Percentiles rank a stretch among this genome's conserved stretches.
These are phyloP conservation scores for Phytophthora cactorum DNA, from an alignment of 352 stramenopile genomes.

Conservation along the genomic window DNA sequence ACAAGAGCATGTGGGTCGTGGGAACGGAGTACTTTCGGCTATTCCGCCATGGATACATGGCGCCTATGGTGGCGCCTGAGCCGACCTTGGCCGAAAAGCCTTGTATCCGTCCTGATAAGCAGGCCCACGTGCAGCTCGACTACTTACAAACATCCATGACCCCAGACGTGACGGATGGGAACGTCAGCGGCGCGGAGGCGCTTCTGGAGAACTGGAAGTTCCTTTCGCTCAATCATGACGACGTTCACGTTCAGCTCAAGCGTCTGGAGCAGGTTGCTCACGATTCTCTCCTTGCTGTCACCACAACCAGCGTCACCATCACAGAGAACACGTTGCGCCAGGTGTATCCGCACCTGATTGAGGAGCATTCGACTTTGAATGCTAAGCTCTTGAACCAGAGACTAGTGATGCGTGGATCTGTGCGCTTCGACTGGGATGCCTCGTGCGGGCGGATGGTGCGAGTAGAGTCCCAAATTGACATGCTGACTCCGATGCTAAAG, in stretches of 20 bases:
- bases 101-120: no score
- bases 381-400: not conserved
- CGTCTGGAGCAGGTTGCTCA: conserved; percentile 3
- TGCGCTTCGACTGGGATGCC: conserved; percentile 9
- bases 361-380: not conserved
- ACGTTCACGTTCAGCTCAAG: conserved; percentile 5
- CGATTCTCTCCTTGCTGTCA: conserved; percentile 4
- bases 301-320: conserved; percentile 15
- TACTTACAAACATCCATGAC: not conserved
- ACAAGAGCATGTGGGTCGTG: conserved; percentile 12
- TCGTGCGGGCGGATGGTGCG: no score
- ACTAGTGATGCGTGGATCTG: conserved; percentile 2
- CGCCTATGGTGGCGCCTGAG: not conserved
- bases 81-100: no score
- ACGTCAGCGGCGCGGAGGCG: not conserved
- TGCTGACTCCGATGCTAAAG: conserved; percentile 5
- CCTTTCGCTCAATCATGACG: not conserved
- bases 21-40: conserved; percentile 16
- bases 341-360: conserved; percentile 23
- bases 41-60: conserved; percentile 16
- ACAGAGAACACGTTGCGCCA: conserved; percentile 21
- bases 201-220: not conserved
- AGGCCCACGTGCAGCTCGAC: not conserved
- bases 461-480: not conserved
- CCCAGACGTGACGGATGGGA: not conserved